These are phyloP conservation scores for Fusarium nelsonii DNA, from an alignment of 2,329 filamentous ascomycete genomes.

Conservation along the genomic window DNA sequence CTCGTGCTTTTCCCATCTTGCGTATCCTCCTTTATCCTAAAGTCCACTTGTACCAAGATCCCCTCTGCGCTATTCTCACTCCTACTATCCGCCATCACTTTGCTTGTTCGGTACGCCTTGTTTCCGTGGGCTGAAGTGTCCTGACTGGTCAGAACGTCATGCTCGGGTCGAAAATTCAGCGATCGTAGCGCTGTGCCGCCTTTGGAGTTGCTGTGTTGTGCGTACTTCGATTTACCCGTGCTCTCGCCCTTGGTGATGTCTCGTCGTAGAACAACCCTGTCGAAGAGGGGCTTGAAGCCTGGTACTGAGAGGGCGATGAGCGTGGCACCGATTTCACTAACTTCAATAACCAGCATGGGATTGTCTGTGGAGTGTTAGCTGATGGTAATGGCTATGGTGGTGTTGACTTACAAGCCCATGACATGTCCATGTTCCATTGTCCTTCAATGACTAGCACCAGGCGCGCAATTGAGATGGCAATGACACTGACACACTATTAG, in stretches of 20 bases:
- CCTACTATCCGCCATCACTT: conserved; percentile 40
- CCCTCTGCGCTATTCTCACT: conserved; percentile 48
- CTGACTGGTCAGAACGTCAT: conserved; percentile 47
- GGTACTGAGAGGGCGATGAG: conserved; percentile 64
- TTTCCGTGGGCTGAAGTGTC: conserved; percentile 45
- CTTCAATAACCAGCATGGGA: conserved; percentile 63
- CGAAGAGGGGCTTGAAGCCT: conserved; percentile 62
- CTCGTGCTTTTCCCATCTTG: conserved; percentile 12
- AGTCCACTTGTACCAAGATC: conserved; percentile 55
- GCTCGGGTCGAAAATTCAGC: conserved; percentile 49
- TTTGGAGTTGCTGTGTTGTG: conserved; percentile 37
- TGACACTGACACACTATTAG: conserved; percentile 54
- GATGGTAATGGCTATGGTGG: fast-evolving
- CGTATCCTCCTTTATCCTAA: conserved; percentile 50
- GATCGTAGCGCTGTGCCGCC: conserved; percentile 50
- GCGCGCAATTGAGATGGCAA: conserved; percentile 62
- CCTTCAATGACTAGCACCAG: conserved; percentile 62
- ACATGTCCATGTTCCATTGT: conserved; percentile 61
- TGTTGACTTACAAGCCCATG: conserved; percentile 57
- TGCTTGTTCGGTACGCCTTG: conserved; percentile 38
- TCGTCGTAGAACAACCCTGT: conserved; percentile 50
- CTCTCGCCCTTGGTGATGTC: conserved; percentile 36
- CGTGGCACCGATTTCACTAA: conserved; percentile 63
- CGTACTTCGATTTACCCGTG: conserved; percentile 43
- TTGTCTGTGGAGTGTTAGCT: conserved; percentile 51